These are phyloP conservation scores for Asterophora parasitica DNA, from an alignment of 768 basidiomycete genomes.

Conservation along the genomic window DNA sequence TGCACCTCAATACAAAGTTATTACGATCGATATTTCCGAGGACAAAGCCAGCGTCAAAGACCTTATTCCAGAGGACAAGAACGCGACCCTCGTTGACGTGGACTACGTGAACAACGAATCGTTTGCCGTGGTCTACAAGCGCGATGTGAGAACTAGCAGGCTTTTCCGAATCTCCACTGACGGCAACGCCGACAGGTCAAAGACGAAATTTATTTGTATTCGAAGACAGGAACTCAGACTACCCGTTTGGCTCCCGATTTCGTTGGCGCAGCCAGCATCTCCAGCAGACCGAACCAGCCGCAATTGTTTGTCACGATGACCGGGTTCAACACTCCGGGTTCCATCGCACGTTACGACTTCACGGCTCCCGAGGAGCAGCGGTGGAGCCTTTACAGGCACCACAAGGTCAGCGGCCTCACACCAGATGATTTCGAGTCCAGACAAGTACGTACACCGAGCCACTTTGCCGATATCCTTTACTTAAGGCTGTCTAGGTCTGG, in stretches of 20 bases:
- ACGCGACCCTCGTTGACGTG: slow-evolving; percentile 52
- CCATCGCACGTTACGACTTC: slow-evolving; percentile 62
- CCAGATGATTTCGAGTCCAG: slow-evolving; percentile 64
- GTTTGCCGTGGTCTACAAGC: slow-evolving; percentile 61
- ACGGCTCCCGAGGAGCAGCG: slow-evolving; percentile 40
- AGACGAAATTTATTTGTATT: slow-evolving; percentile 74
- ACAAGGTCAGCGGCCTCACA: slow-evolving; percentile 54
- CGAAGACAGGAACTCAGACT: slow-evolving; percentile 46
- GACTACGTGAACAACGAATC: slow-evolving; percentile 47
- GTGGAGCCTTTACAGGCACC: slow-evolving; percentile 56
- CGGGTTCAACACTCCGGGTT: slow-evolving; percentile 71
- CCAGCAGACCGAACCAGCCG: slow-evolving; percentile 44
- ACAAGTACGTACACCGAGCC: slow-evolving; percentile 40
- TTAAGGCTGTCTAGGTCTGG: slow-evolving; percentile 50
- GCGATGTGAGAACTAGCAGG: slow-evolving; percentile 47
- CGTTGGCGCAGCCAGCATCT: slow-evolving; percentile 59
- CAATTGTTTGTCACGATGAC: slow-evolving; percentile 62
- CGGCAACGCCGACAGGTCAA: slow-evolving; percentile 47
- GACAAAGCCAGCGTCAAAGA: slow-evolving; percentile 44
- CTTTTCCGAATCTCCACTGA: slow-evolving; percentile 1
- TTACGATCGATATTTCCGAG: slow-evolving; percentile 58
- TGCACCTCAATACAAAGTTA: slow-evolving; percentile 62
- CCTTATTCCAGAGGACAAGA: slow-evolving; percentile 64
- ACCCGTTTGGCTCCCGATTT: slow-evolving; percentile 58
- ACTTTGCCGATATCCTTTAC: neutral